Evolutionary conservation across 192 early-diverging fungal genomes (phyloP).

Genomic region (Funneliformis mosseae): DNA sequence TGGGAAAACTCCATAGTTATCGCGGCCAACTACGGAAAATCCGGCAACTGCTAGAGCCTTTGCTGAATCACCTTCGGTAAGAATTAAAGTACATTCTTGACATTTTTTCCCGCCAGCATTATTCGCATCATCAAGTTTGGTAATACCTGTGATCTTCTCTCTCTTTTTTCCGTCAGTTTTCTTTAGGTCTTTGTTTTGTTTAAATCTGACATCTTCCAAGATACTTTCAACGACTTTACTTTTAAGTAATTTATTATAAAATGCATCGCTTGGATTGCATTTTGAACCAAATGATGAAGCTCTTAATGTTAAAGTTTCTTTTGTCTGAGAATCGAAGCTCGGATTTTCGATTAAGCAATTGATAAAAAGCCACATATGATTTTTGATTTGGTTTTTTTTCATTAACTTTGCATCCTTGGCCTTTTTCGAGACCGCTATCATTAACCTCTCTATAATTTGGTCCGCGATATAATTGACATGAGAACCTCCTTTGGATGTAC

Average conservation of each 20-base stretch:
- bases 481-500: constrained; percentile 91
- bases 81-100: constrained; percentile 86
- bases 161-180: constrained; percentile 79
- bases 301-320: constrained; percentile 90
- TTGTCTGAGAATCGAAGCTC: constrained; percentile 96
- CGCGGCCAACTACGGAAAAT: constrained; percentile 84
- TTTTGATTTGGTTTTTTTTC: constrained; percentile 85
- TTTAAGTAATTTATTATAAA: constrained; percentile 68
- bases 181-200: constrained; percentile 76
- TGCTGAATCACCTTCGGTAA: constrained; percentile 98
- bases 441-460: constrained; percentile 74
- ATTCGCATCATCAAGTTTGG: constrained; percentile 95
- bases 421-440: constrained; percentile 73
- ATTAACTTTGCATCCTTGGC: constrained; percentile 62
- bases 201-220: constrained; percentile 67
- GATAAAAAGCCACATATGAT: constrained; percentile 91
- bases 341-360: constrained; percentile 95
- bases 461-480: constrained; percentile 84
- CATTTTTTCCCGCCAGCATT: constrained; percentile 77
- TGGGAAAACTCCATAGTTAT: constrained; percentile 93
- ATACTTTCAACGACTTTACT: constrained; percentile 85
- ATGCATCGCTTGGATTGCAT: constrained; percentile 73
- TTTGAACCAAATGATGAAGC: constrained; percentile 78
- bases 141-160: constrained; percentile 71
- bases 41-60: constrained; percentile 87